Evolutionary conservation across 257 asterid species (phyloP), one percentile per base, ranked within the genome.

Genomic region (Gentiana macrophylla): DNA sequence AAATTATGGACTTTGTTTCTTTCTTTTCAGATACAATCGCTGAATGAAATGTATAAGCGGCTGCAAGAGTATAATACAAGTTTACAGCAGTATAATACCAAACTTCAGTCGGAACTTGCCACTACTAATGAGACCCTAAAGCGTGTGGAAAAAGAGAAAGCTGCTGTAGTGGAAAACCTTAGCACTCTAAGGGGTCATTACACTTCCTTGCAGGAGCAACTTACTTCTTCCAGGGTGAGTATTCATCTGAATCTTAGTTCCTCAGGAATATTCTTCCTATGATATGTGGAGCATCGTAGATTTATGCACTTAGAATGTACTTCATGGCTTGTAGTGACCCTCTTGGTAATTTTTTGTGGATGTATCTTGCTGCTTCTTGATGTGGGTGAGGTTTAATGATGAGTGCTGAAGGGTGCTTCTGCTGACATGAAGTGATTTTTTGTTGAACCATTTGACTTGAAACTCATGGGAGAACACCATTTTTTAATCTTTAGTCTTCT

Each of bases 131-230:
- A 83, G 67, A 66, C 82, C 3, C 80, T 93, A 50, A 82, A 89
- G 67, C 87, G 78, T 37, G 95, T 84, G 44, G 95, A 86, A 74
- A 77, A 79, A 59, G 97, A 88, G 73, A 89, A 93, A 72, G 79
- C 79, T 32, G 94, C 84, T 2, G 70, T 82, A 0, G 81, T 86
- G 55, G 97, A 89, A 72, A 89, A 80, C 65, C 85, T 80, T 55
- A 81, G 97, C 77, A 77, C 86, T 12, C 65, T 86, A 70, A 79
- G 96, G 81, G 99, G 96, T 46, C 94, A 79, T 45, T 67, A 74
- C 49, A 76, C 86, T 13, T 80, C 96, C 62, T 63, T 93, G 79
- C 95, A 83, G 75, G 99, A 89, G 55, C 95, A 86, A 69, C 94
- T 89, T 48, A 60, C 84, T 53, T 72, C 82, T 32, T 82, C 89